Evolutionary conservation across 768 basidiomycete species (phyloP).

Genomic region (Cyclocybe cylindracea): DNA sequence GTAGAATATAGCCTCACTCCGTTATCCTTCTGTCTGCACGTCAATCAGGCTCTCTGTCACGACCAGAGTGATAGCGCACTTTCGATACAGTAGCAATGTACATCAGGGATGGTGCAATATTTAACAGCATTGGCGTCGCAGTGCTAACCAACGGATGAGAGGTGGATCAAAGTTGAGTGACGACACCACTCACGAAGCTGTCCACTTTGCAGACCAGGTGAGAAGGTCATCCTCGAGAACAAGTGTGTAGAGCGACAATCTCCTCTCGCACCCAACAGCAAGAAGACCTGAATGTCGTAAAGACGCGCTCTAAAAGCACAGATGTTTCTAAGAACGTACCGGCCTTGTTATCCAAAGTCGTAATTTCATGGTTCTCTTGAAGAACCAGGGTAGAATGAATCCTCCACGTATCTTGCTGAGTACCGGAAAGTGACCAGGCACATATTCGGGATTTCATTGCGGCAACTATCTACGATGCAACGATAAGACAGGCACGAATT

Average conservation of each 20-base stretch:
- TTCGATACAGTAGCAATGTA: constrained; percentile 66
- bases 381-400: constrained; percentile 82
- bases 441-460: constrained; percentile 69
- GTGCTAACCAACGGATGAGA: constrained; percentile 36
- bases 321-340: constrained; percentile 42
- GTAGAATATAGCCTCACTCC: constrained; percentile 70
- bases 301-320: constrained; percentile 3
- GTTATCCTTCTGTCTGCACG: constrained; percentile 48
- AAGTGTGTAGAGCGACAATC: constrained; percentile 74
- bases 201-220: constrained; percentile 85
- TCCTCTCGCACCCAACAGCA: constrained; percentile 61
- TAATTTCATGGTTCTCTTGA: constrained; percentile 53
- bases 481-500: constrained; percentile 7
- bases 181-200: constrained; percentile 45
- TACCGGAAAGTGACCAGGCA: constrained; percentile 76
- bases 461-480: constrained; percentile 62
- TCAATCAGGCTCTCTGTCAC: neutral
- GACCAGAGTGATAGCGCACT: constrained; percentile 36
- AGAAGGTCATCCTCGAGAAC: constrained; percentile 81
- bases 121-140: constrained; percentile 48
- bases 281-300: constrained; percentile 61
- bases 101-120: constrained; percentile 77
- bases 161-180: constrained; percentile 3
- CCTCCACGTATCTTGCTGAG: constrained; percentile 65
- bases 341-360: constrained; percentile 71